Evolutionary conservation across 1,284 basidiomycete species (phyloP).

Genomic region (Marasmius tenuissimus): DNA sequence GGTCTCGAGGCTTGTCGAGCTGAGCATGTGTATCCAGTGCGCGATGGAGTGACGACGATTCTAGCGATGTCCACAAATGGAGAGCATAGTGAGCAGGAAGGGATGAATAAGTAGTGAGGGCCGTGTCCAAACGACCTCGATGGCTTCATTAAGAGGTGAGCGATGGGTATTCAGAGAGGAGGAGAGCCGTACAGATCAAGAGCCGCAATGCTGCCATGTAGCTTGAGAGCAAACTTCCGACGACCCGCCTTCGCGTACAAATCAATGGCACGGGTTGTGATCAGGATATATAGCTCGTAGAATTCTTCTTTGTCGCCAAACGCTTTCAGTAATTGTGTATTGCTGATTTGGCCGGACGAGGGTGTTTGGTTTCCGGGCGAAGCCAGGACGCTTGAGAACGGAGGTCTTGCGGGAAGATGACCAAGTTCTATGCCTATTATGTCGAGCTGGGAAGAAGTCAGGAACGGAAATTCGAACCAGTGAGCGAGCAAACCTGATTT

Average conservation of each 20-base stretch:
- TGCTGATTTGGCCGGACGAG: slow-evolving; percentile 49
- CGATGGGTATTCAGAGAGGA: not conserved
- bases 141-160: slow-evolving; percentile 42
- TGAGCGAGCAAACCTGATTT: slow-evolving; percentile 57
- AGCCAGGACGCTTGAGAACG: slow-evolving; percentile 57
- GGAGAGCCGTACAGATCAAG: slow-evolving; percentile 72
- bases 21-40: slow-evolving; percentile 64
- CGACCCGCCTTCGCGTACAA: slow-evolving; percentile 80
- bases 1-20: slow-evolving; percentile 55
- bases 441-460: slow-evolving; percentile 62
- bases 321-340: slow-evolving; percentile 63
- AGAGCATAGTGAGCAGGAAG: slow-evolving; percentile 83
- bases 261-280: slow-evolving; percentile 82
- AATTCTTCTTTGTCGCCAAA: slow-evolving; percentile 61
- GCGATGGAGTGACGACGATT: slow-evolving; percentile 71
- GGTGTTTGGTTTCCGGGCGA: slow-evolving; percentile 20
- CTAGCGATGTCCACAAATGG: slow-evolving; percentile 75
- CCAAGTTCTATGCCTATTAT: slow-evolving; percentile 73
- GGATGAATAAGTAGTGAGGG: slow-evolving; percentile 70
- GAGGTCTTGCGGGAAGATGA: slow-evolving; percentile 70
- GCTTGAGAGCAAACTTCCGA: slow-evolving; percentile 79
- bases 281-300: slow-evolving; percentile 69
- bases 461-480: not conserved
- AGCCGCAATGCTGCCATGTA: slow-evolving; percentile 83
- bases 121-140: slow-evolving; percentile 59